A percentile compares a stretch with the other conserved stretches of the same genome.
phyloP scores from a whole-genome alignment of 352 stramenopile genomes.

The Globisporangium irregulare region DNA sequence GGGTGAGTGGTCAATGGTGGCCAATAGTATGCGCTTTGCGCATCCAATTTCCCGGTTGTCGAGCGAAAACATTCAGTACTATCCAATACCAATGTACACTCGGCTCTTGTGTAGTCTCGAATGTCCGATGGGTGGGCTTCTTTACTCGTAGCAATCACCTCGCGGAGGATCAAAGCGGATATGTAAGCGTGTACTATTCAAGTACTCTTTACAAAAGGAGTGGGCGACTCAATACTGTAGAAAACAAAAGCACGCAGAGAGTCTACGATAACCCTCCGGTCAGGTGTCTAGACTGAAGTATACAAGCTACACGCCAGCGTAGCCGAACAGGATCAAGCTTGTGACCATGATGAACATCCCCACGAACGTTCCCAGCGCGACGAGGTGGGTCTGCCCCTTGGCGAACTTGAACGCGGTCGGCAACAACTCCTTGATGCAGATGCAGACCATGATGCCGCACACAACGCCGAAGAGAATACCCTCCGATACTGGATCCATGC shows the following conservation, averaged over 20 bases:
- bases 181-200: too few relatives aligned
- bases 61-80: too few relatives aligned
- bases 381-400: conserved; percentile 73
- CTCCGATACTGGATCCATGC: conserved; percentile 86
- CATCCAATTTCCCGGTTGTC: background rate
- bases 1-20: too few relatives aligned
- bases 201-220: background rate
- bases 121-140: too few relatives aligned
- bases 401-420: conserved; percentile 92
- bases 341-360: conserved; percentile 89
- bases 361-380: conserved; percentile 74
- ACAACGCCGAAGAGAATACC: conserved; percentile 91
- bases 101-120: background rate
- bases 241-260: background rate
- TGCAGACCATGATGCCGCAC: conserved; percentile 92
- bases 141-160: too few relatives aligned
- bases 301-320: conserved; percentile 45
- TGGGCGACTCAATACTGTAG: background rate
- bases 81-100: background rate
- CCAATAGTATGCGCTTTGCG: too few relatives aligned
- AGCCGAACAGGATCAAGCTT: conserved; percentile 87
- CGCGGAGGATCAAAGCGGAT: background rate
- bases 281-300: background rate
- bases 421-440: conserved; percentile 90
- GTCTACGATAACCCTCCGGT: background rate